These are phyloP conservation scores for Rhododendron griersonianum DNA, from an alignment of 148 eudicot genomes.

Conservation along the genomic window DNA sequence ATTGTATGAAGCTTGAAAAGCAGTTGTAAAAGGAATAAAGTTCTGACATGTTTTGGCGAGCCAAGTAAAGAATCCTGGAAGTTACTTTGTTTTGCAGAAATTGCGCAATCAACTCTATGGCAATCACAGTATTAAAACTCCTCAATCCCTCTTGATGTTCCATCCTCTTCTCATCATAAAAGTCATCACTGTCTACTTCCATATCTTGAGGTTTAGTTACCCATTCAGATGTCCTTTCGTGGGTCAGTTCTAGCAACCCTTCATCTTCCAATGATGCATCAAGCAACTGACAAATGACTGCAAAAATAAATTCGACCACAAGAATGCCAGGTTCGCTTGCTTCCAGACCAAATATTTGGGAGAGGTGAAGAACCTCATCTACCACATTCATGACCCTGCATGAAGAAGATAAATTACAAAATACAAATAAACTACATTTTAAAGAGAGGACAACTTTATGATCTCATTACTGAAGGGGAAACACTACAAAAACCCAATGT, in stretches of 20 bases:
- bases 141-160: constrained; percentile 48
- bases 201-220: constrained; percentile 45
- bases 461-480: background rate
- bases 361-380: constrained; percentile 54
- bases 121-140: constrained; percentile 55
- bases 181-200: constrained; percentile 48
- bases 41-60: constrained; percentile 79
- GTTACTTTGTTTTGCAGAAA: constrained; percentile 66
- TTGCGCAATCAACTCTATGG: constrained; percentile 60
- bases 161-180: constrained; percentile 40
- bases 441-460: background rate
- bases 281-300: constrained; percentile 77
- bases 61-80: constrained; percentile 75
- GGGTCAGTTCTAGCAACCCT: constrained; percentile 67
- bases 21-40: constrained; percentile 19
- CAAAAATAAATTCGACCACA: constrained; percentile 55
- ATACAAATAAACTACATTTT: background rate
- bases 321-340: constrained; percentile 50
- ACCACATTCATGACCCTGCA: constrained; percentile 71
- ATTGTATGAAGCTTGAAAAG: constrained; percentile 10
- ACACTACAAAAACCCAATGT: background rate
- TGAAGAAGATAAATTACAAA: constrained; percentile 7
- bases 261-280: constrained; percentile 91
- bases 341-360: constrained; percentile 55
- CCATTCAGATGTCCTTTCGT: constrained; percentile 62